Conservation (phyloP, 805 yeast species). For the Yamadazyma phyllophila region DNA sequence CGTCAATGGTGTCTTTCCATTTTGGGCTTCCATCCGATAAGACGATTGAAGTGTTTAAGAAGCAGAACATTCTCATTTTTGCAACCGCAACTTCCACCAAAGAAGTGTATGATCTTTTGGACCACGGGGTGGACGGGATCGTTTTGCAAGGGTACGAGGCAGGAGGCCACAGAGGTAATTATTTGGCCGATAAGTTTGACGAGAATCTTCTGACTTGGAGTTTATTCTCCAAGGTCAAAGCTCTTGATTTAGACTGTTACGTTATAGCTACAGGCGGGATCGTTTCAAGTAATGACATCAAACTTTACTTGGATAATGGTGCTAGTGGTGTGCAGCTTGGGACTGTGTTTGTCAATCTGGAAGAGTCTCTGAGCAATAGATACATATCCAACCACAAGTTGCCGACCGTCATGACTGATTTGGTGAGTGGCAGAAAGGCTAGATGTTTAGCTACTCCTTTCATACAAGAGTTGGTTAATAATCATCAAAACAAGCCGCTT, state of each 20-base stretch:
- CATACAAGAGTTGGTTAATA: constrained; percentile 15
- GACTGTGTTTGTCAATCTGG: constrained; percentile 44
- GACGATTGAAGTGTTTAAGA: constrained; percentile 33
- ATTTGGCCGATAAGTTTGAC: constrained; percentile 25
- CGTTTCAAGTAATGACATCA: constrained; percentile 27
- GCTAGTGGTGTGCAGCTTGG: constrained; percentile 59
- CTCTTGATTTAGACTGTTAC: constrained; percentile 14
- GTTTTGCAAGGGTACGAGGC: constrained; percentile 61
- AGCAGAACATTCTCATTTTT: constrained; percentile 39
- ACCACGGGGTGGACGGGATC: constrained; percentile 45
- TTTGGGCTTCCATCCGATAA: constrained; percentile 45
- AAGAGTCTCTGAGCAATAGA: constrained; percentile 25
- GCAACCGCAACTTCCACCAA: constrained; percentile 46
- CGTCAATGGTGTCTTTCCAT: constrained; percentile 51
- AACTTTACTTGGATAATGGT: constrained; percentile 34
- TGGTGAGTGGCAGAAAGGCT: constrained; percentile 40
- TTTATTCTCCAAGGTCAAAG: constrained; percentile 22
- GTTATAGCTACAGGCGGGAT: constrained; percentile 58
- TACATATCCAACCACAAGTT: constrained; percentile 14
- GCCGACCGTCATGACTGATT: constrained; percentile 29
- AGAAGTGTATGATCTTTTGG: constrained; percentile 37
- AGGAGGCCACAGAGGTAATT: constrained; percentile 63
- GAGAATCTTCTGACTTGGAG: constrained; percentile 34
- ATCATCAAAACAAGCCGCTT: constrained; percentile 12
- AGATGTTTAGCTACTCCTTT: constrained; percentile 37